Base-by-base conservation (phyloP, 2,329 filamentous ascomycete genomes). In the Thielaviopsis ethacetica region DNA sequence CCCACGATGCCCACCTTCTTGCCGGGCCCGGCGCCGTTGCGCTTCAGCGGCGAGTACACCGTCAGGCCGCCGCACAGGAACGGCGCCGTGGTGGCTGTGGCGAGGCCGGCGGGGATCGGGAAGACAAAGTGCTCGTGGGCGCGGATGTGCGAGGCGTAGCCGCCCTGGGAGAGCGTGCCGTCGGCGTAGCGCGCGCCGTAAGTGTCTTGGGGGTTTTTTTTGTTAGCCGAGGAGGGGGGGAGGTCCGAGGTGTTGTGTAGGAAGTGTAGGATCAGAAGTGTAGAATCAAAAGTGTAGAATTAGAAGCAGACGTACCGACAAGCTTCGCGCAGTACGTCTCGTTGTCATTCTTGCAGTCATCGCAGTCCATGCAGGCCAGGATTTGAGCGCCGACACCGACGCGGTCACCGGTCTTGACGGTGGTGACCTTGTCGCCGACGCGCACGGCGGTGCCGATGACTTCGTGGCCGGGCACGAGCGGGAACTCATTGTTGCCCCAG, bases 51-150 rank as follows among this genome's bases (percentile, higher is more conserved):
- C 54, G 80, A 84, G 72, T 84, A 94, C 52, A 82, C 81, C 0
- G 88, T 93, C 47, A 91, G 75, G 60, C 88, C 88, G 12, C 86
- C 88, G 69, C 88, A 94, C 62, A 93, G 77, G 84, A 90, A 88
- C 1, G 86, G 86, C 1, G 86, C 88, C 0, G 84, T 86, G 50
- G 81, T 69, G 53, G 73, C 73, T 44, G 76, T 76, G 1, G 73
- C 66, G 26, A 93, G 76, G 50, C 75, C 80, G 12, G 88, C 85
- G 5, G 88, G 88, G 63, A 93, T 91, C 66, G 83, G 84, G 66
- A 80, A 76, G 44, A 79, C 76, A 73, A 76, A 91, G 74, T 90
- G 86, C 71, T 91, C 85, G 71, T 91, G 86, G 0, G 83, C 81
- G 64, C 86, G 78, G 21, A 88, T 77, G 67, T 88, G 78, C 61